A percentile compares a stretch with the other conserved stretches of the same genome.
Evolutionary conservation across 208 protist species (phyloP).

Genomic region (Acanthamoeba healyi): DNA sequence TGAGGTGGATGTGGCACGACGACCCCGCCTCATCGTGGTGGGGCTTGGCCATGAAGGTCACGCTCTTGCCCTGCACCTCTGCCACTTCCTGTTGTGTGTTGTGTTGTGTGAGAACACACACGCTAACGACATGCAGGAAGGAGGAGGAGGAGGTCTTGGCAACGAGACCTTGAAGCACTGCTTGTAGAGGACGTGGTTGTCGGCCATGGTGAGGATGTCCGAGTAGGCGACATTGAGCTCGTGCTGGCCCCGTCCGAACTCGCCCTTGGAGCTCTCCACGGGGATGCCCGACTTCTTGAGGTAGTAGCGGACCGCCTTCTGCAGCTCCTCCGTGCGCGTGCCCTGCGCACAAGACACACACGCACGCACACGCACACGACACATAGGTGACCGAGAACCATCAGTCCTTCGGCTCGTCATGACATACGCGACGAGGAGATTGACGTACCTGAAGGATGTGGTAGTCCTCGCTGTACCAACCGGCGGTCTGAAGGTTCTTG

Average conservation of each 20-base stretch:
- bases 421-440: too few species aligned
- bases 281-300: slow-evolving; percentile 56
- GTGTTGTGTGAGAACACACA: too few species aligned
- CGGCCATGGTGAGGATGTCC: slow-evolving; percentile 30
- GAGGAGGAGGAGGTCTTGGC: background rate
- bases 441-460: slow-evolving; percentile 51
- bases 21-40: slow-evolving; percentile 42
- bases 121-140: too few species aligned
- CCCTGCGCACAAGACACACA: background rate
- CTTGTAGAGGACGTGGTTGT: slow-evolving; percentile 65
- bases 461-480: slow-evolving; percentile 60
- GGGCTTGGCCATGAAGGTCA: slow-evolving; percentile 71
- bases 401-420: too few species aligned
- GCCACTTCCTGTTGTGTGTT: slow-evolving; percentile 34
- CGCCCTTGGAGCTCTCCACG: slow-evolving; percentile 57
- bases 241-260: slow-evolving; percentile 35
- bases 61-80: slow-evolving; percentile 1
- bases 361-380: background rate
- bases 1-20: slow-evolving; percentile 56
- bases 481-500: slow-evolving; percentile 7
- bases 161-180: slow-evolving; percentile 53
- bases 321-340: slow-evolving; percentile 45
- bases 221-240: slow-evolving; percentile 59
- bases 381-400: background rate
- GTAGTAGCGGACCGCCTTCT: slow-evolving; percentile 34